Conservation (phyloP, 2,329 filamentous ascomycete genomes). For the Pseudopithomyces maydicus region DNA sequence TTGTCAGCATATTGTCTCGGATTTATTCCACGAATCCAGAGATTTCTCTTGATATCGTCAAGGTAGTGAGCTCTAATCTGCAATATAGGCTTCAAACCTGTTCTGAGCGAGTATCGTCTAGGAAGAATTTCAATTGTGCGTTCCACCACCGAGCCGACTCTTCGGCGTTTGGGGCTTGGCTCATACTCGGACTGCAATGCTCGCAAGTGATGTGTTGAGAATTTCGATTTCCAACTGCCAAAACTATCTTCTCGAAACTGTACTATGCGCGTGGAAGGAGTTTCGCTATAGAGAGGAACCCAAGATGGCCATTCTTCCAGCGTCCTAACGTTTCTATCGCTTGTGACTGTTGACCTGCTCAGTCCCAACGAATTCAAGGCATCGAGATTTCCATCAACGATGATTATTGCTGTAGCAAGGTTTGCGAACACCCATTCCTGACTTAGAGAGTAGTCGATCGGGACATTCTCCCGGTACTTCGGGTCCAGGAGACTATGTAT, state of each 20-base stretch:
- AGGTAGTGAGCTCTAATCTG: no score
- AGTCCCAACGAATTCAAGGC: neutral
- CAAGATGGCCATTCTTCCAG: neutral
- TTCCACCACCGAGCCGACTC: no score
- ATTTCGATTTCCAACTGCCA: neutral
- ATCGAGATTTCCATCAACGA: neutral
- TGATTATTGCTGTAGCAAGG: neutral
- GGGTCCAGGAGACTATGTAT: slow-evolving; percentile 13
- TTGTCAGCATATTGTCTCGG: no score
- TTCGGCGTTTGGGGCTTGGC: no score
- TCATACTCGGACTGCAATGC: neutral
- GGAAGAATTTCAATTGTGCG: no score
- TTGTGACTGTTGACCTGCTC: no score
- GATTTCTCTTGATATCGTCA: no score
- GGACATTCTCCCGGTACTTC: neutral
- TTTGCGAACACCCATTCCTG: neutral
- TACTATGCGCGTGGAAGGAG: neutral
- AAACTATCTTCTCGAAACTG: neutral
- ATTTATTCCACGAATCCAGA: no score
- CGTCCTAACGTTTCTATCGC: no score
- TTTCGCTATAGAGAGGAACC: neutral
- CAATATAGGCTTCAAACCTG: no score
- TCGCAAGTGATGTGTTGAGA: neutral
- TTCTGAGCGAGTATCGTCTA: no score
- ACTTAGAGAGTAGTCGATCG: slow-evolving; percentile 10